These are phyloP conservation scores for Leishmania martiniquensis DNA, from an alignment of 208 protist species.

Conservation along the genomic window DNA sequence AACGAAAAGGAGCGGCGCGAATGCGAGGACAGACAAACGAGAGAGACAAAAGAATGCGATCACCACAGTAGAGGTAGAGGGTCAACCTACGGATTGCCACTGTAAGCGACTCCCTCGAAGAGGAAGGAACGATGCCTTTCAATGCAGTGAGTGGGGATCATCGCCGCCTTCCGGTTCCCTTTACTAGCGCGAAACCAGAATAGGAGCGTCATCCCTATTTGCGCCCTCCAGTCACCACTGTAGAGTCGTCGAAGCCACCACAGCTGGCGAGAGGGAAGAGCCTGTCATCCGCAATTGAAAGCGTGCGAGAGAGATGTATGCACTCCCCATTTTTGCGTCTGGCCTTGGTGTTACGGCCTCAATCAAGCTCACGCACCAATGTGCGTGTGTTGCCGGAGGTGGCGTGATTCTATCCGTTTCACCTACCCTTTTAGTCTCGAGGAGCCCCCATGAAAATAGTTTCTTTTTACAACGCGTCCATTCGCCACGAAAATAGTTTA, in stretches of 20 bases:
- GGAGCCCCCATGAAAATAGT: background rate
- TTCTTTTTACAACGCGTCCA: background rate
- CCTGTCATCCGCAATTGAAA: background rate
- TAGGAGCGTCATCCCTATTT: background rate
- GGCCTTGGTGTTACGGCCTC: background rate
- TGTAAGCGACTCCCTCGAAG: background rate
- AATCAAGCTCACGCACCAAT: background rate
- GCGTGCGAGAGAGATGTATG: background rate
- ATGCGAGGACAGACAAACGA: background rate
- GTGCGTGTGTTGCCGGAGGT: background rate
- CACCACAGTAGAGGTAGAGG: background rate
- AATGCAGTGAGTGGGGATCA: background rate
- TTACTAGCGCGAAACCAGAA: background rate
- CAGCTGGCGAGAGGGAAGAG: background rate
- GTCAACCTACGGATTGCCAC: background rate
- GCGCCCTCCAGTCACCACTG: background rate
- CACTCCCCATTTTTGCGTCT: background rate
- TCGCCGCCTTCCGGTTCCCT: background rate
- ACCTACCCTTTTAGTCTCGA: constrained; percentile 3
- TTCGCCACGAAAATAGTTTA: background rate
- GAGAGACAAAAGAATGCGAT: background rate
- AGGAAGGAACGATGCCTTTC: background rate
- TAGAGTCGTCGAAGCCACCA: background rate
- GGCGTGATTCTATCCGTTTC: background rate
- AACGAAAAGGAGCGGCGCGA: background rate